Percentiles rank a stretch among this genome's conserved stretches.
Evolutionary conservation across 139 green algal genomes (phyloP).

Genomic region (Microglena sp.): DNA sequence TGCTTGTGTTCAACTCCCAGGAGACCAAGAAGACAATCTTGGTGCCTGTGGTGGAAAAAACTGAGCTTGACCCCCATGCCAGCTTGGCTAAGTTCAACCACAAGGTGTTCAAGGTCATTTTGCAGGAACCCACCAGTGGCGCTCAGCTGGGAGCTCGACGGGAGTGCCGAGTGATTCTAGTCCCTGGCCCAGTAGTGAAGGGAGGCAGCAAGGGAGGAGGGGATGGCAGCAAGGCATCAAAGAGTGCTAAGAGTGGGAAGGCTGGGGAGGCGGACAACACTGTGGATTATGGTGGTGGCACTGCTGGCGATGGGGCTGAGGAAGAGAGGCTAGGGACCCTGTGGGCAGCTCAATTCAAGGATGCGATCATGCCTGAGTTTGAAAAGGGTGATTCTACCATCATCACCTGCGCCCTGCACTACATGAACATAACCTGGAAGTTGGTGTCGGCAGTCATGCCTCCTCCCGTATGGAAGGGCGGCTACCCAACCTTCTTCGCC

Average conservation of each 20-base stretch:
- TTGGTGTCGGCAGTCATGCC: slow-evolving; percentile 6
- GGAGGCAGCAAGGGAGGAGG: background rate
- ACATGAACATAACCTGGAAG: slow-evolving; percentile 30
- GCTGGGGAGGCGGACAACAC: no score
- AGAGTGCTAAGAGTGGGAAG: background rate
- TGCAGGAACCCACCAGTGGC: no score
- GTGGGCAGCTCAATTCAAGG: slow-evolving; percentile 23
- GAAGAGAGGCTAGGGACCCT: slow-evolving; percentile 3
- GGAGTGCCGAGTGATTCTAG: slow-evolving; percentile 19
- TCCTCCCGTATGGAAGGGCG: slow-evolving; percentile 14
- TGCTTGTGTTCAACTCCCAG: slow-evolving; percentile 11
- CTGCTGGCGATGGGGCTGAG: background rate
- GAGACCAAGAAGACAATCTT: slow-evolving; percentile 9
- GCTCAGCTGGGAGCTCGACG: slow-evolving; percentile 14
- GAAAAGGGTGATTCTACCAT: slow-evolving; percentile 11
- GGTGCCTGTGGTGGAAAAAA: slow-evolving; percentile 1
- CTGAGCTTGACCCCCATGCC: no score
- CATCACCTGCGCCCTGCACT: slow-evolving; percentile 20
- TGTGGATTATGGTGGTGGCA: background rate
- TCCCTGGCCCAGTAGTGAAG: background rate
- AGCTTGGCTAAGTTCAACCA: slow-evolving; percentile 10
- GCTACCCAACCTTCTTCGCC: slow-evolving; percentile 15
- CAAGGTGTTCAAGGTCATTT: slow-evolving; percentile 4
- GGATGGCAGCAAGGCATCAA: background rate
- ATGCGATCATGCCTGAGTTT: slow-evolving; percentile 10